Evolutionary conservation across 148 eudicot species (phyloP).

Genomic region (Amaranthus palmeri): DNA sequence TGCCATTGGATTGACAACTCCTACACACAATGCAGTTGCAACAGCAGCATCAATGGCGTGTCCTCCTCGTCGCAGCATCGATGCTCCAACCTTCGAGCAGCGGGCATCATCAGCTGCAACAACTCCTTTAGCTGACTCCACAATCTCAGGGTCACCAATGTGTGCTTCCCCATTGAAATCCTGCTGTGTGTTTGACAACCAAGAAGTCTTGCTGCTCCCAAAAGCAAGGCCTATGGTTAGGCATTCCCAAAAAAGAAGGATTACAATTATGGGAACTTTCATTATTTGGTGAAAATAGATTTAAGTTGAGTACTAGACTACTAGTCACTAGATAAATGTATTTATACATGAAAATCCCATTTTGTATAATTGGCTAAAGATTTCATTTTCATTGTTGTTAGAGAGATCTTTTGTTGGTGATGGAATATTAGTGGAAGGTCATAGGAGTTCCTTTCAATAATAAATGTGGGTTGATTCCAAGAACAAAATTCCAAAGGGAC

Average conservation of each 20-base stretch:
- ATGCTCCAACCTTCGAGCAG: constrained; percentile 81
- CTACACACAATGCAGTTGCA: constrained; percentile 77
- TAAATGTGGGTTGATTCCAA: too few relatives aligned
- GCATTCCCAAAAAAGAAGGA: constrained; percentile 10
- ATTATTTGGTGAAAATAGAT: background rate
- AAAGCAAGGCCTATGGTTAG: constrained; percentile 35
- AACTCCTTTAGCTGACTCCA: constrained; percentile 63
- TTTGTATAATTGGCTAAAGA: too few relatives aligned
- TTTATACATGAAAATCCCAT: too few relatives aligned
- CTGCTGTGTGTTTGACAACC: constrained; percentile 14
- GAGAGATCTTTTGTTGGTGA: too few relatives aligned
- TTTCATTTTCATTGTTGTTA: too few relatives aligned
- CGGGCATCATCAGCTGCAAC: constrained; percentile 93
- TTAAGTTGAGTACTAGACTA: background rate
- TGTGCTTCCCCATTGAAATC: constrained; percentile 11
- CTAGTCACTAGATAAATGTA: background rate
- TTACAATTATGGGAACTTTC: constrained; percentile 10
- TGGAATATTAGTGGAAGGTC: too few relatives aligned
- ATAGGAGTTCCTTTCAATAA: too few relatives aligned
- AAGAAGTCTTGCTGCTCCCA: constrained; percentile 22
- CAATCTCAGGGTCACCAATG: constrained; percentile 27
- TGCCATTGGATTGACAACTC: constrained; percentile 74
- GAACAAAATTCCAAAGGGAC: too few relatives aligned
- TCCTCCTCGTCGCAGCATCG: constrained; percentile 62
- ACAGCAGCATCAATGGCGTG: constrained; percentile 99